A percentile compares a stretch with the other conserved stretches of the same genome.
Conservation (phyloP, 495 filamentous ascomycete genomes). For the Penicillium herquei region DNA sequence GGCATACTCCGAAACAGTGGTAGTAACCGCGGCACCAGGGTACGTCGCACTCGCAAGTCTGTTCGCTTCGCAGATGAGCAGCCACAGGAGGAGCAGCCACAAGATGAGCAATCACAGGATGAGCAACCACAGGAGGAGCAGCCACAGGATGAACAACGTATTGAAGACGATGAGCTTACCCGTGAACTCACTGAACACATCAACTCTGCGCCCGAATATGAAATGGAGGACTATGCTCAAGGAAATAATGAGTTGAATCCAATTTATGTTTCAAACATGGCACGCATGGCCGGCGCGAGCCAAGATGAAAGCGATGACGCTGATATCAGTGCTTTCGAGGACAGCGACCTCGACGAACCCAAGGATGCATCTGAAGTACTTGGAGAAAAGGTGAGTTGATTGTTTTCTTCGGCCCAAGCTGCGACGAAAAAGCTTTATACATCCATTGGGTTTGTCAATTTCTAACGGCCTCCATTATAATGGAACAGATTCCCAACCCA, state of each 20-base stretch:
- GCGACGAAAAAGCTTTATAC: no score
- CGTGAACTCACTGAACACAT: no score
- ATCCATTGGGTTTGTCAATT: no score
- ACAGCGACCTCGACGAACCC: conserved; percentile 21
- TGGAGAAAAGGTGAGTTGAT: not conserved
- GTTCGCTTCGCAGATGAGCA: conserved; percentile 11
- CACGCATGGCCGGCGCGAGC: conserved; percentile 17
- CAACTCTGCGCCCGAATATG: no score
- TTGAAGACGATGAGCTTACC: no score
- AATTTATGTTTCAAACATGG: conserved; percentile 38
- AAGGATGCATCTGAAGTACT: not conserved
- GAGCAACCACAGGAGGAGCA: no score
- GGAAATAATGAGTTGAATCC: conserved; percentile 39
- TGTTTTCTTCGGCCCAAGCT: not conserved
- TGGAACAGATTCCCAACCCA: conserved; percentile 12
- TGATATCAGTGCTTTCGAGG: conserved; percentile 9
- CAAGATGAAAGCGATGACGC: conserved; percentile 15
- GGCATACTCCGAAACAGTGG: no score
- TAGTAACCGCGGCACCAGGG: no score
- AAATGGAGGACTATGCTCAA: conserved; percentile 29
- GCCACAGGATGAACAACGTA: no score
- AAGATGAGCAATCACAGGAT: no score
- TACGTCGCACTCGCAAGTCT: not conserved
- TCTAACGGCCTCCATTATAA: not conserved
- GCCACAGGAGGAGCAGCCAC: no score